phyloP scores from a whole-genome alignment of 1,284 basidiomycete genomes.

The Apiotrichum brassicae region DNA sequence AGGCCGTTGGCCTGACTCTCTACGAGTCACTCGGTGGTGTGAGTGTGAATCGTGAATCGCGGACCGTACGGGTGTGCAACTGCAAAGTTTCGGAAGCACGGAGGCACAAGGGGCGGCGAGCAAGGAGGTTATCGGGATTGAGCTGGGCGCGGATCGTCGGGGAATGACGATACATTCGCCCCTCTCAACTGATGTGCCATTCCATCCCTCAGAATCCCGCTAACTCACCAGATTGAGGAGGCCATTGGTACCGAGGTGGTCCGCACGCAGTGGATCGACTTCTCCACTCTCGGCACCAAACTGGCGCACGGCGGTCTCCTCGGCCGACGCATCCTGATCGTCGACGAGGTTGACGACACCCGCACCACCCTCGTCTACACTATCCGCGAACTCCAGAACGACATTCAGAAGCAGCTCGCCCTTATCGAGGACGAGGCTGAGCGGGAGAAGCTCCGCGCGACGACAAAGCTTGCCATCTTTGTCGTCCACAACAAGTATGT shows the following conservation, averaged over 20 bases:
- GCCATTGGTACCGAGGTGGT: conserved; percentile 76
- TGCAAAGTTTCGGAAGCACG: no score
- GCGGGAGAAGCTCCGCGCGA: conserved; percentile 57
- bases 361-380: conserved; percentile 86
- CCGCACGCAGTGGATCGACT: conserved; percentile 75
- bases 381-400: conserved; percentile 73
- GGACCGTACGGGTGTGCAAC: no score
- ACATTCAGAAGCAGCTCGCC: conserved; percentile 67
- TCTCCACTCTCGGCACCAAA: conserved; percentile 49
- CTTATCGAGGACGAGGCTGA: conserved; percentile 58
- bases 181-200: no score
- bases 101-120: no score
- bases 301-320: conserved; percentile 53
- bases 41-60: no score
- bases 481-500: conserved; percentile 84
- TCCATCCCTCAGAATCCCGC: not conserved
- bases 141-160: no score
- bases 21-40: conserved; percentile 75
- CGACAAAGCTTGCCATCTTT: conserved; percentile 78
- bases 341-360: conserved; percentile 92
- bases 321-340: conserved; percentile 71
- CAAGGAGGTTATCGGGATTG: no score
- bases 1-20: conserved; percentile 83
- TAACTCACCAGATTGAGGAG: conserved; percentile 54
- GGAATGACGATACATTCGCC: no score